A percentile compares a stretch with the other conserved stretches of the same genome.
These are phyloP conservation scores for Lichtheimia hyalospora DNA, from an alignment of 371 early-diverging fungal species.

Conservation along the genomic window DNA sequence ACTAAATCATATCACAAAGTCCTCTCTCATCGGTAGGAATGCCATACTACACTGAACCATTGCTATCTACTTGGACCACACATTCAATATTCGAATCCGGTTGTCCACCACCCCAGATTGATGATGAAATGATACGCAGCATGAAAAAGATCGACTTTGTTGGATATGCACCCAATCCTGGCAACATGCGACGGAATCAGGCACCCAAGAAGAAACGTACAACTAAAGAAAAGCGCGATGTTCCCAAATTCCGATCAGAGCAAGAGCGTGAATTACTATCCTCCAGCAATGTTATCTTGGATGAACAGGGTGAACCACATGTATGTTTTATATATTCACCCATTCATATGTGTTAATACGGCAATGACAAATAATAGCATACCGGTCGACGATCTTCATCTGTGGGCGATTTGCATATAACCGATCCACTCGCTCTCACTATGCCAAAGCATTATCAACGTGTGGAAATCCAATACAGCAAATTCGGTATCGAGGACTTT, in stretches of 20 bases:
- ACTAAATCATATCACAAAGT: slow-evolving; percentile 6
- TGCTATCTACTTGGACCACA: slow-evolving; percentile 76
- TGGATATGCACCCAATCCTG: slow-evolving; percentile 88
- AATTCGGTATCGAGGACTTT: slow-evolving; percentile 96
- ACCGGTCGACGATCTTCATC: slow-evolving; percentile 30
- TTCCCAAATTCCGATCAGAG: slow-evolving; percentile 87
- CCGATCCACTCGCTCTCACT: slow-evolving; percentile 39
- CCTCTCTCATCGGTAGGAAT: slow-evolving; percentile 80
- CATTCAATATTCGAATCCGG: slow-evolving; percentile 65
- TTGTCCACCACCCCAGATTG: slow-evolving; percentile 67
- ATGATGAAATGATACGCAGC: slow-evolving; percentile 69
- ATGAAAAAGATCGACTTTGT: slow-evolving; percentile 91
- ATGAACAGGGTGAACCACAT: slow-evolving; percentile 19
- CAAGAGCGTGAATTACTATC: slow-evolving; percentile 71
- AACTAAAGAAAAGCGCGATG: slow-evolving; percentile 39
- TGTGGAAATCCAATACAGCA: slow-evolving; percentile 82
- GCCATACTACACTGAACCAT: slow-evolving; percentile 76
- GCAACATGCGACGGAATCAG: slow-evolving; percentile 77
- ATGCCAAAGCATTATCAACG: slow-evolving; percentile 74
- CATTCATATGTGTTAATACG: not conserved
- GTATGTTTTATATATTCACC: slow-evolving; percentile 7
- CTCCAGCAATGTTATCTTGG: slow-evolving; percentile 34
- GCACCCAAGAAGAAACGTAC: slow-evolving; percentile 46
- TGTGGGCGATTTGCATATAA: slow-evolving; percentile 24
- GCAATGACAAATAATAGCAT: not conserved